Evolutionary conservation across 805 yeast species (phyloP), one percentile per base, ranked within the genome.

Genomic region (Metschnikowia similis): DNA sequence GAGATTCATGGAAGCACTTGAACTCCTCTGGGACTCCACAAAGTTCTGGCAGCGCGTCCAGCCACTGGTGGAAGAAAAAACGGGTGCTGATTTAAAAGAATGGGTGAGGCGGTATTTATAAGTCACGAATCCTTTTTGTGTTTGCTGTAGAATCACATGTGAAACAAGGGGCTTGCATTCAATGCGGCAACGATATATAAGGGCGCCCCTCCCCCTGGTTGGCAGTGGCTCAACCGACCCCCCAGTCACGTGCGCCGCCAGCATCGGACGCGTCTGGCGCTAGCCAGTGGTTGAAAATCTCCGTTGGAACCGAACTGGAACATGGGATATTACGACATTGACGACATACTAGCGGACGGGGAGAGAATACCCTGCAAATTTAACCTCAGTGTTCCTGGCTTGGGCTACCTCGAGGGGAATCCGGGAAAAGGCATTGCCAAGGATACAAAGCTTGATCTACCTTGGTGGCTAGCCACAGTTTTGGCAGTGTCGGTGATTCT

Each of bases 401-500:
- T 92, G n/a, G 97, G 97, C 2, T 89, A 85, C 60, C 71, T 92
- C 6, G 91, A 86, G 60, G 89, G 91, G 7, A 81, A 85, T 52
- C 87, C 89, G 0, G 88, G 86, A 1, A 76, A 81, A 54, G 63
- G 82, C 52, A 71, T 85, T 30, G 67, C 70, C 48, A 75, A 80
- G 57, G 83, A 82, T 32, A 75, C 90, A 2, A 83, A 82, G 59
- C 60, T 89, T 3, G 91, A 87, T 50, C 72, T 92, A 26, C 98
- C 98, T 0, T 66, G 90, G 29, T 92, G 98, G 98, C 67, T 92
- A 37, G 95, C 96, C 0, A 84, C 84, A 51, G 79, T 86, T 1
- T 69, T 91, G 31, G 96, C 96, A 0, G 63, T 55, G 40, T 71
- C 66, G 55, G 64, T 63, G 31, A 56, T 65, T 32, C 65, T 59